Conservation (phyloP, 23 red algal genomes). For the Chondrus crispus region DNA sequence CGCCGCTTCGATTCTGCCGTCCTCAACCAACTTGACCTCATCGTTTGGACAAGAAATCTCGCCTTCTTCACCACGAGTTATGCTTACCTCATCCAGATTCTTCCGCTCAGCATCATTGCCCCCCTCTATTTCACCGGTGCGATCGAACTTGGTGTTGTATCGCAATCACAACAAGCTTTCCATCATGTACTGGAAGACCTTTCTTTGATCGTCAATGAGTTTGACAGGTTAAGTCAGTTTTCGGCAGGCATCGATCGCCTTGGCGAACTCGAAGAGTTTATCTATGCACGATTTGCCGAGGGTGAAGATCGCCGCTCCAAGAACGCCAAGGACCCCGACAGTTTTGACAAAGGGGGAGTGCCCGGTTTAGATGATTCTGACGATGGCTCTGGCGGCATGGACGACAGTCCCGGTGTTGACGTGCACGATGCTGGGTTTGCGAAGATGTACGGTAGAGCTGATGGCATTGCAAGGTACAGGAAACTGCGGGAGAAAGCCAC, state of each 20-base stretch:
- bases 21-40: conserved; percentile 67
- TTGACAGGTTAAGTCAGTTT: conserved; percentile 82
- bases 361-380: neutral
- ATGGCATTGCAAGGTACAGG: conserved; percentile 21
- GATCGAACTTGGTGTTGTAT: conserved; percentile 89
- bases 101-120: conserved; percentile 84
- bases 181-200: conserved; percentile 90
- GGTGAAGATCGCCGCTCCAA: neutral
- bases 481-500: conserved; percentile 10
- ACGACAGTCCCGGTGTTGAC: neutral
- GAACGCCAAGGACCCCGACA: neutral
- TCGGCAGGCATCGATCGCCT: conserved; percentile 92
- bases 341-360: neutral
- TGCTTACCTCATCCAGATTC: conserved; percentile 90
- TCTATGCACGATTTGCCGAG: conserved; percentile 60
- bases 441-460: conserved; percentile 6
- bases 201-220: conserved; percentile 86
- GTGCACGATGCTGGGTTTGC: neutral
- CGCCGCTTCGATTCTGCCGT: conserved; percentile 61
- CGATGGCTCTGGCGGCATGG: neutral
- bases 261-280: conserved; percentile 88
- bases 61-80: conserved; percentile 95
- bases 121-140: conserved; percentile 86
- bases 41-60: conserved; percentile 83
- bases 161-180: conserved; percentile 87